phyloP scores from a whole-genome alignment of 257 asterid species.

The Parsonsia alboflavescens region DNA sequence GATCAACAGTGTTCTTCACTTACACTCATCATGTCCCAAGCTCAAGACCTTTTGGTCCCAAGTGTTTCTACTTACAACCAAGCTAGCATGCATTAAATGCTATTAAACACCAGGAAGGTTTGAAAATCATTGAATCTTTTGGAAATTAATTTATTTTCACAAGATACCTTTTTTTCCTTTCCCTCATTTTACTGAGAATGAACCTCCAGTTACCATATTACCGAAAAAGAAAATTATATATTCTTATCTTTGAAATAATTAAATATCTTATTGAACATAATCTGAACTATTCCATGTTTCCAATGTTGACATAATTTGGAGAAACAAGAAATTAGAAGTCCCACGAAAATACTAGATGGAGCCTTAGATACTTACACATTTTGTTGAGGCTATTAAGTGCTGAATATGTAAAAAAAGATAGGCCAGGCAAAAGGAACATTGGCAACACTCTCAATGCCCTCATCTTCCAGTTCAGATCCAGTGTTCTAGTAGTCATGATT shows the following conservation, averaged over 20 bases:
- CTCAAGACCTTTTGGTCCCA: too few species aligned
- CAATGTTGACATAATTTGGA: background rate
- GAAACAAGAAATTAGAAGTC: background rate
- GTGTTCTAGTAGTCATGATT: conserved; percentile 67
- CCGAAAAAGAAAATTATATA: background rate
- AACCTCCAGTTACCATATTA: background rate
- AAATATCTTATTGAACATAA: background rate
- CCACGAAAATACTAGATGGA: background rate
- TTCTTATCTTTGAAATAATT: background rate
- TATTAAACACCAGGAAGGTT: background rate
- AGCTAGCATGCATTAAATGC: background rate
- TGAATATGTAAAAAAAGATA: conserved; percentile 48
- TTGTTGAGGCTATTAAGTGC: conserved; percentile 50
- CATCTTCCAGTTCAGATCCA: conserved; percentile 72
- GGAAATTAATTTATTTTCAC: background rate
- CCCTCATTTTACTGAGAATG: background rate
- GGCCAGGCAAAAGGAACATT: conserved; percentile 76
- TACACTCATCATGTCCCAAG: too few species aligned
- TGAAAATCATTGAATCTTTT: background rate
- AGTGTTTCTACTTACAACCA: too few species aligned
- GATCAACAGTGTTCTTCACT: too few species aligned
- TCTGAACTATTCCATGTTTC: background rate
- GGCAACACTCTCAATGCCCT: conserved; percentile 84
- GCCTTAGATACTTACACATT: conserved; percentile 60
- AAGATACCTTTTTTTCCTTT: background rate